phyloP scores from a whole-genome alignment of 768 basidiomycete species.

The Mycena pura region DNA sequence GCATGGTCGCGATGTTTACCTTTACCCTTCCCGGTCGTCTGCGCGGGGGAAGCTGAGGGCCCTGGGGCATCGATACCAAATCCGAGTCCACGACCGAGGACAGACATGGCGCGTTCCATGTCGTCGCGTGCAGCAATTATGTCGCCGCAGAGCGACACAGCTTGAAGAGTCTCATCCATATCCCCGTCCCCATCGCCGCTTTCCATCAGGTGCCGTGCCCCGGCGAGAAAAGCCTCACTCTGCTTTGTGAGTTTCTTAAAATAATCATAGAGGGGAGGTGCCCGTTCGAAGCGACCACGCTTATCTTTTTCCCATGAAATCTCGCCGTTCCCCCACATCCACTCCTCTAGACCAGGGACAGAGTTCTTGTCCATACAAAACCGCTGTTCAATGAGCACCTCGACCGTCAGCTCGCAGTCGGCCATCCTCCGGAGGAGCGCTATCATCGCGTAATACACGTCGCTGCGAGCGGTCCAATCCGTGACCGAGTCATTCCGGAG shows the following conservation, averaged over 20 bases:
- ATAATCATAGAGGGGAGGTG: conserved; percentile 52
- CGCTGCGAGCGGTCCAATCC: conserved; percentile 56
- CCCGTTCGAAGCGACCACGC: conserved; percentile 39
- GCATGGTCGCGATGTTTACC: conserved; percentile 34
- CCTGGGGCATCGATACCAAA: conserved; percentile 7
- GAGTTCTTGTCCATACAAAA: conserved; percentile 46
- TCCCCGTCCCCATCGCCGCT: conserved; percentile 37
- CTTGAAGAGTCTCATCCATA: conserved; percentile 49
- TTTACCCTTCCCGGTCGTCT: conserved; percentile 27
- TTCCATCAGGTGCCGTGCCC: conserved; percentile 50
- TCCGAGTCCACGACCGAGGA: conserved; percentile 41
- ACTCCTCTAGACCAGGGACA: conserved; percentile 53
- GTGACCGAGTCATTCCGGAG: conserved; percentile 63
- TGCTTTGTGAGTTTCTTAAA: conserved; percentile 62
- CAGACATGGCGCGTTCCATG: conserved; percentile 53
- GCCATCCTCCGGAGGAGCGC: conserved; percentile 53
- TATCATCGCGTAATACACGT: conserved; percentile 57
- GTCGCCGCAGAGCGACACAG: conserved; percentile 56
- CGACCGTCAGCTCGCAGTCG: conserved; percentile 58
- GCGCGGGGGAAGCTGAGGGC: neutral
- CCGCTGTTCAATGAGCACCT: conserved; percentile 47
- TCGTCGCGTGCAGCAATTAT: conserved; percentile 57
- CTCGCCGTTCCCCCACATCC: conserved; percentile 54
- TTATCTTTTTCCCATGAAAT: conserved; percentile 47
- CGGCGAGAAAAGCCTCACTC: conserved; percentile 54